A percentile compares a stretch with the other conserved stretches of the same genome.
Evolutionary conservation across 176 grass and related monocot species (phyloP).

Genomic region (Dendrocalamus sinicus): DNA sequence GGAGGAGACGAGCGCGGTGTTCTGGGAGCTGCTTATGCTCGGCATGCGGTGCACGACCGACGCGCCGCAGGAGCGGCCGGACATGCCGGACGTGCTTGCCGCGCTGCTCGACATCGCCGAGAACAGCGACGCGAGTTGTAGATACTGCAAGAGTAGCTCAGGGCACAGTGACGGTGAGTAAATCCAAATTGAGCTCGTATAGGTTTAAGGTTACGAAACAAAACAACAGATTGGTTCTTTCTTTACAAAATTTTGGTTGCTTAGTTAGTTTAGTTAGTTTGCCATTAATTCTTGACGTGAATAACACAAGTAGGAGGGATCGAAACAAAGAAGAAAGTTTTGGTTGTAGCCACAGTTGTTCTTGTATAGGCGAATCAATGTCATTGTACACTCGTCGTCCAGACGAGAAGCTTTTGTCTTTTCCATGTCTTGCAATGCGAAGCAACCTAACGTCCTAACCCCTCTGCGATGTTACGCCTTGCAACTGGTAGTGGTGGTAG

Average conservation of each 20-base stretch:
- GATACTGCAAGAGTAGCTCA: neutral
- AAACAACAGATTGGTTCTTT: neutral
- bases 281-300: conserved; percentile 39
- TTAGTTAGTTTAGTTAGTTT: neutral
- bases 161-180: neutral
- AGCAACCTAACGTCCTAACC: neutral
- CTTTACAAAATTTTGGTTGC: neutral
- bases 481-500: neutral
- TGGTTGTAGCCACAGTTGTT: neutral
- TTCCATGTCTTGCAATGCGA: neutral
- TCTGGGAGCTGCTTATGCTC: conserved; percentile 54
- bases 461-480: neutral
- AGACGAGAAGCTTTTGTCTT: neutral
- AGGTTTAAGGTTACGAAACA: neutral
- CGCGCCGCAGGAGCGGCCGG: conserved; percentile 61
- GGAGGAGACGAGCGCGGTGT: conserved; percentile 4
- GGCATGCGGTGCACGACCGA: conserved; percentile 71
- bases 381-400: neutral
- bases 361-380: neutral
- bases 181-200: neutral
- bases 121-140: neutral
- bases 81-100: conserved; percentile 59
- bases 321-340: neutral
- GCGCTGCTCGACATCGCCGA: conserved; percentile 42
- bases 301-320: conserved; percentile 30